A percentile compares a stretch with the other conserved stretches of the same genome.
Conservation (phyloP, 2,329 filamentous ascomycete genomes). For the Colletotrichum spinosum region DNA sequence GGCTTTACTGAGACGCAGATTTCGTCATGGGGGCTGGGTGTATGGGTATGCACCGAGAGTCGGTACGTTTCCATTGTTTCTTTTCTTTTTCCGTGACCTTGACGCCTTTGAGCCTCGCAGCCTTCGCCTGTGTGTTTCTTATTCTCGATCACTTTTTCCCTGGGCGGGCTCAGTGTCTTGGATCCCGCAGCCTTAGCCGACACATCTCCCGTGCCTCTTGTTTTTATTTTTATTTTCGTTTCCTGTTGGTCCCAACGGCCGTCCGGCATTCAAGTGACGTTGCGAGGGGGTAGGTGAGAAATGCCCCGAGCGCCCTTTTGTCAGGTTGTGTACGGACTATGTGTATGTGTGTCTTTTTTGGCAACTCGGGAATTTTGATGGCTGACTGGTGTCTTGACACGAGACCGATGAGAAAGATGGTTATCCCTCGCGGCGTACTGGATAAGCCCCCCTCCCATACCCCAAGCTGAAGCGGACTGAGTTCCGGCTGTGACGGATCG, state of each 20-base stretch:
- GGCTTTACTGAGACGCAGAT: conserved; percentile 2
- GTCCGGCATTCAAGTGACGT: conserved; percentile 20
- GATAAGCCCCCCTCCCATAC: neutral
- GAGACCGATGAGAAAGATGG: no score
- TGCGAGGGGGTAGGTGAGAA: no score
- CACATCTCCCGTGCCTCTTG: neutral
- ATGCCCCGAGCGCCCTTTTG: no score
- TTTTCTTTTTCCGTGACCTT: neutral
- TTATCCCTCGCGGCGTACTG: no score
- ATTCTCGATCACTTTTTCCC: neutral
- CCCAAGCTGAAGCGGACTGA: conserved; percentile 8
- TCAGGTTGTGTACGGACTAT: no score
- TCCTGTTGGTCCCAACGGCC: conserved; percentile 9
- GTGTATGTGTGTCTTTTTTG: neutral
- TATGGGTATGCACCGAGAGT: no score
- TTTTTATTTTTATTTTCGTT: no score
- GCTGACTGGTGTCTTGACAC: no score
- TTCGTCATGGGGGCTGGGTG: conserved; percentile 9
- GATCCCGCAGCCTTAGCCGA: conserved; percentile 7
- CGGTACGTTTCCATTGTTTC: conserved; percentile 6
- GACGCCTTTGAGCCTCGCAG: no score
- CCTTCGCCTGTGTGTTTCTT: neutral
- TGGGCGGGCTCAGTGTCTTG: neutral
- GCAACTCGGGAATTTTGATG: no score
- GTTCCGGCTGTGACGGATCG: conserved; percentile 15